Percentiles rank a stretch among this genome's conserved stretches.
Evolutionary conservation across 164 flowering plant species (phyloP).

Genomic region (Warburgia ugandensis): DNA sequence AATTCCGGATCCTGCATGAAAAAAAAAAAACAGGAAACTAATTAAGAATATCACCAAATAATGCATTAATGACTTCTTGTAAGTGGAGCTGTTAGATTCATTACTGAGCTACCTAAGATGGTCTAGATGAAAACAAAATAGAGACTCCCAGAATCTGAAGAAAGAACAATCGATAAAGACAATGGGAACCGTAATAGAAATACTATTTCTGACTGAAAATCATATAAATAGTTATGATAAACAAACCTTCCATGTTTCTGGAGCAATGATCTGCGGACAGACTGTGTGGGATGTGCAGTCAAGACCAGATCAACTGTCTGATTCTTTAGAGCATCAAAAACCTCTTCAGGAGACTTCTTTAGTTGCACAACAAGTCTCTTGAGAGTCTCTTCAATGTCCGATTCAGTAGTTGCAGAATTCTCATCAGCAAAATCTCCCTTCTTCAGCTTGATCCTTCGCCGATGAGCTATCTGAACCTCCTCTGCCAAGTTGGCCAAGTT

Average conservation of each 20-base stretch:
- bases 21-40: not conserved
- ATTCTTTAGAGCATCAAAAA: conserved; percentile 93
- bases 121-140: too few species aligned
- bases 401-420: conserved; percentile 86
- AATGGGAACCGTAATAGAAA: not conserved
- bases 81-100: not conserved
- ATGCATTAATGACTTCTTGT: not conserved
- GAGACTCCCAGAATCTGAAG: too few species aligned
- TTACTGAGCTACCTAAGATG: too few species aligned
- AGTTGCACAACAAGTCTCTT: conserved; percentile 82
- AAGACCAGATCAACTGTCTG: conserved; percentile 97
- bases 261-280: conserved; percentile 91
- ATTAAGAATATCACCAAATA: not conserved
- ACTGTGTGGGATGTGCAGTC: conserved; percentile 99
- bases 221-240: too few species aligned
- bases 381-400: conserved; percentile 94
- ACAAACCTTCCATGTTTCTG: conserved; percentile 96
- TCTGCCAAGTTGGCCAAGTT: conserved; percentile 98
- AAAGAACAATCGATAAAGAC: too few species aligned
- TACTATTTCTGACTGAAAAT: not conserved
- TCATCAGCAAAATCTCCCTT: conserved; percentile 94
- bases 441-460: conserved; percentile 69
- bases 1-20: conserved; percentile 63
- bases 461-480: conserved; percentile 93
- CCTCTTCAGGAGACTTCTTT: conserved; percentile 89